Evolutionary conservation across 495 filamentous ascomycete genomes (phyloP), one percentile per base, ranked within the genome.

Genomic region (Elasticomyces elasticus): DNA sequence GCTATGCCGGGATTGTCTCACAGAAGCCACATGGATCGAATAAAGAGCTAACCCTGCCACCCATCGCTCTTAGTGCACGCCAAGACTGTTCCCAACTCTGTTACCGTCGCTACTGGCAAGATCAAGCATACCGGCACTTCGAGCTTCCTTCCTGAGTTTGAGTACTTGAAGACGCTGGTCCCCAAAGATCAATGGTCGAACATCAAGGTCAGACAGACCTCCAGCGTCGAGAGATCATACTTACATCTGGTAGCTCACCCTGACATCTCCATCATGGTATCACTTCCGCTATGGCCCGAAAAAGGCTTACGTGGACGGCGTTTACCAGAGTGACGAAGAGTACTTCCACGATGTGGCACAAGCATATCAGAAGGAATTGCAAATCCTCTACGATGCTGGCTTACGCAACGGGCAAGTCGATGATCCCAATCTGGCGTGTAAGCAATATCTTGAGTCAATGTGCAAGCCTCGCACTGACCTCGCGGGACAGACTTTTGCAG

Each of bases 401-500:
- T 48, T 61, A 5, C 45, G 62, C 5, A 61, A 61, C 33, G 62
- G 25, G 0, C 62, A 64, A 40, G 47, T 61, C 9, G 62, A 64
- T 35, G 67, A 69, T 50, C 65, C 67, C 3, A 69, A 69, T 38
- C 60, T 63, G 26, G 61, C 61, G n/a, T 63, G 50, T 55, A 41
- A 17, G 49, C 46, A 6, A 19, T 10, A 13, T 6, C 33, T n/a
- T 17, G 15, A 19, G 2, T 17, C 5, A 12, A 13, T 40, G 12
- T 40, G 4, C 35, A 17, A 40, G 35, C 35, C 4, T 2, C 19
- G 5, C 13, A 15, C 12, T 40, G 35, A 40, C 35, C 5, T 5
- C 20, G 5, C 42, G 10, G n/a, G 31, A 11, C 28, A 60, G 52
- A 83, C 64, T 79, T 85, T 59, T 84, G 81, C 69, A 81, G 81